A percentile compares a stretch with the other conserved stretches of the same genome.
These are phyloP conservation scores for Penicillium sp. DNA, from an alignment of 2,329 filamentous ascomycete species.

Conservation along the genomic window DNA sequence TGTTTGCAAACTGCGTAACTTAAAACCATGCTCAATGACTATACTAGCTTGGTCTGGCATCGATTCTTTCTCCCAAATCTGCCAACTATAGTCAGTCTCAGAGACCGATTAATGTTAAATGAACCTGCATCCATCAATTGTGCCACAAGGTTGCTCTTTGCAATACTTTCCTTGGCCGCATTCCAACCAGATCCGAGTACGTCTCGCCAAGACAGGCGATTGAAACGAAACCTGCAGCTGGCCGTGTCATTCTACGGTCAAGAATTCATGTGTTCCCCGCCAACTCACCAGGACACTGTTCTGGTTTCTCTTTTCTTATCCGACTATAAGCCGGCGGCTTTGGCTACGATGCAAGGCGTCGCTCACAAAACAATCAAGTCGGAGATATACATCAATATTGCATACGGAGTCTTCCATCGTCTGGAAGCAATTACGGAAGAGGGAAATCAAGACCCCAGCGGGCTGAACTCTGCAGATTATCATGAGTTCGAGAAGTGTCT, in stretches of 20 bases:
- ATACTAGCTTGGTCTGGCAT: slow-evolving; percentile 20
- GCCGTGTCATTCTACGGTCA: slow-evolving; percentile 21
- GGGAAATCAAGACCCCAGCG: neutral
- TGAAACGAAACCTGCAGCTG: slow-evolving; percentile 11
- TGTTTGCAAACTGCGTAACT: neutral
- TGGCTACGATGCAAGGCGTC: slow-evolving; percentile 16
- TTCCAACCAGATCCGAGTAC: slow-evolving; percentile 5
- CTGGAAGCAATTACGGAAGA: slow-evolving; percentile 10
- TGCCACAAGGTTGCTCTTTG: slow-evolving; percentile 21
- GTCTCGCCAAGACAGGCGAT: neutral
- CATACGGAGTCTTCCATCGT: slow-evolving; percentile 13
- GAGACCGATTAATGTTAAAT: slow-evolving; percentile 12
- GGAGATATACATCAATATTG: slow-evolving; percentile 18
- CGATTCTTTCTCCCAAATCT: slow-evolving; percentile 17
- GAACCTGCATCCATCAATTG: slow-evolving; percentile 3
- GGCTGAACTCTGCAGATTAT: neutral
- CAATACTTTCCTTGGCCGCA: slow-evolving; percentile 15
- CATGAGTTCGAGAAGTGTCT: slow-evolving; percentile 13
- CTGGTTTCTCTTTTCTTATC: slow-evolving; percentile 16
- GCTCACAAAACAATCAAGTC: slow-evolving; percentile 18
- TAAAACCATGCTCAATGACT: neutral
- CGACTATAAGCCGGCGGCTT: slow-evolving; percentile 21
- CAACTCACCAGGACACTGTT: slow-evolving; percentile 18
- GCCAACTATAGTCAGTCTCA: slow-evolving; percentile 15
- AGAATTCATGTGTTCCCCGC: slow-evolving; percentile 22